Base-by-base conservation (phyloP, 805 yeast genomes). In the Saccharomycopsis oosterbeekiorum region DNA sequence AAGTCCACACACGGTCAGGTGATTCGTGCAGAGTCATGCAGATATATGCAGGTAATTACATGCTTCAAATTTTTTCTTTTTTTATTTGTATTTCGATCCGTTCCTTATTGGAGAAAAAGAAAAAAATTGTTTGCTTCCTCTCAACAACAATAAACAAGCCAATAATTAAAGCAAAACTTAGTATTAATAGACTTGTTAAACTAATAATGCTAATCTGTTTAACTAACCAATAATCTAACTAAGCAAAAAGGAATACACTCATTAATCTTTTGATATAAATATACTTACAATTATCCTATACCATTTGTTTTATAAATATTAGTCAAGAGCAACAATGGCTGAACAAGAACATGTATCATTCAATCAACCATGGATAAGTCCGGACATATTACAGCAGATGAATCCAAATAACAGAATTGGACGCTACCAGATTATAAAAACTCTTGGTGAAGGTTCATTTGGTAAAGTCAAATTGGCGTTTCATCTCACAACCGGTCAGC, bases 381-480 rank as follows among this genome's bases (percentile, higher is more conserved):
- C 65, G 5, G 39, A 50, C 11, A 61, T 61, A 21, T 55, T 63
- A 1, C 55, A 53, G 40, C 65, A 61, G 36, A 63, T 63, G 65
- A 64, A 64, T 24, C 62, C 66, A 11, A 58, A 57, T 24, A 62
- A 62, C 26, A 40, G 92, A 62, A 89, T 94, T 58, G 99, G 98
- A 19, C 87, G 93, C 67, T 92, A 93, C 75, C 97, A 92, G 72
- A 86, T 92, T 59, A 88, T 92, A 67, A 89, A 91, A 71, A 91
- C 97, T 2, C 77, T 92, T 24, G 98, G 98, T 42, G 97, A 92
- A 71, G 98, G 98, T 26, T 91, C 97, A 0, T 92, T 92, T 71
- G 98, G 98, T 68, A 93, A 93, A 71, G 98, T 92, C 65, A 92
- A 92, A 71, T 78, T 92, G 68, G 96, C 96, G 19, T 88, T 86